These are phyloP conservation scores for Cyberlindnera mycetangii DNA, from an alignment of 805 yeast species.

Conservation along the genomic window DNA sequence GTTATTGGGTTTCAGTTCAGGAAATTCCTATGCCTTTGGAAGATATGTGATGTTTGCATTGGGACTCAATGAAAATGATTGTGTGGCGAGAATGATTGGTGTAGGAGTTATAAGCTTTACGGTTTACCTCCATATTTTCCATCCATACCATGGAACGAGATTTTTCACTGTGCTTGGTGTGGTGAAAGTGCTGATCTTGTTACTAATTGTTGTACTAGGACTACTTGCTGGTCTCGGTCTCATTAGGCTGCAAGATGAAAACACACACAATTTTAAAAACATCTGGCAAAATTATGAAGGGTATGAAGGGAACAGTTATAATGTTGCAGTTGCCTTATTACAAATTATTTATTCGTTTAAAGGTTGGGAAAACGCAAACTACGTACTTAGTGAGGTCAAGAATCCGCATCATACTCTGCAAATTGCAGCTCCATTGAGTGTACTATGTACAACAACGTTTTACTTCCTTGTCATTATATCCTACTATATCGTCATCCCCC, in stretches of 20 bases:
- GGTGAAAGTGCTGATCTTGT: conserved; percentile 48
- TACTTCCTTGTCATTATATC: conserved; percentile 58
- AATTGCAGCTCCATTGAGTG: conserved; percentile 61
- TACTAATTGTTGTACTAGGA: conserved; percentile 49
- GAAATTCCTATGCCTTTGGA: conserved; percentile 65
- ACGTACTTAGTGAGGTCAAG: conserved; percentile 55
- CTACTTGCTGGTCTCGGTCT: conserved; percentile 36
- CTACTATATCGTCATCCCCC: conserved; percentile 44
- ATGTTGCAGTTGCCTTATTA: conserved; percentile 52
- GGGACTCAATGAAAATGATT: conserved; percentile 36
- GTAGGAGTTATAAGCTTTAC: conserved; percentile 45
- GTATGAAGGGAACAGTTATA: conserved; percentile 43
- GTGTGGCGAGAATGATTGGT: conserved; percentile 44
- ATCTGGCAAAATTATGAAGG: conserved; percentile 39
- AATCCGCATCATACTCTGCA: conserved; percentile 55
- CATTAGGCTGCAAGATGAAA: conserved; percentile 23
- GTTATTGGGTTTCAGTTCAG: conserved; percentile 58
- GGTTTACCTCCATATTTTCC: conserved; percentile 44
- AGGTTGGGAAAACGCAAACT: conserved; percentile 71
- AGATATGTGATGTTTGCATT: conserved; percentile 47
- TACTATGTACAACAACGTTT: conserved; percentile 46
- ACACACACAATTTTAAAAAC: conserved; percentile 32
- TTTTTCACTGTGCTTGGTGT: conserved; percentile 54
- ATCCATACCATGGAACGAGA: conserved; percentile 47
- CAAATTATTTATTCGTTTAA: conserved; percentile 62